Conservation (phyloP, 2,329 filamentous ascomycete species). For the Colletotrichum caudatum region DNA sequence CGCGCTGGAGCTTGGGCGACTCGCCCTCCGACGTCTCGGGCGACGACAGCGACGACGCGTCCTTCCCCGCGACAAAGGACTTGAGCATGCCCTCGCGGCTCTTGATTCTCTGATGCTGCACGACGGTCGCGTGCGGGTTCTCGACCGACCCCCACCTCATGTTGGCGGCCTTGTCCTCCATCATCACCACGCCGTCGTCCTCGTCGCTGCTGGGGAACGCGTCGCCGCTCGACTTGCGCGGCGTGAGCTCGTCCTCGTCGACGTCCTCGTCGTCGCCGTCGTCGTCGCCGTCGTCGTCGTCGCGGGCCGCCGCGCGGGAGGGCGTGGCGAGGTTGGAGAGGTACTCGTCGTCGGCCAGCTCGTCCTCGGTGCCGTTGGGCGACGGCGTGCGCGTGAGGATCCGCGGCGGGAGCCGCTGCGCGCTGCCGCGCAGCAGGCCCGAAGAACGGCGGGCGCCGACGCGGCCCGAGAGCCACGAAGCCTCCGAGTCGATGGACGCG, state of each 20-base stretch:
- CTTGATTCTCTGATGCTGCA: slow-evolving; percentile 55
- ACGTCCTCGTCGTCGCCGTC: background rate
- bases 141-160: slow-evolving; percentile 66
- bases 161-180: slow-evolving; percentile 58
- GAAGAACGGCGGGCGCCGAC: slow-evolving; percentile 62
- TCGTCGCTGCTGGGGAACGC: slow-evolving; percentile 71
- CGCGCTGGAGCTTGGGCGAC: slow-evolving; percentile 66
- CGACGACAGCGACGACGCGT: slow-evolving; percentile 43
- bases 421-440: slow-evolving; percentile 61
- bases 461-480: slow-evolving; percentile 91
- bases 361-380: slow-evolving; percentile 69
- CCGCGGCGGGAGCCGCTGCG: slow-evolving; percentile 48
- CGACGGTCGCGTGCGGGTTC: slow-evolving; percentile 51
- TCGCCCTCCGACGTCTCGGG: slow-evolving; percentile 49
- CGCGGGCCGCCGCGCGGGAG: slow-evolving; percentile 40
- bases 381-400: slow-evolving; percentile 48
- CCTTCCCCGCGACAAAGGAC: slow-evolving; percentile 52
- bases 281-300: slow-evolving; percentile 23
- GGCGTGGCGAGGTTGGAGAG: slow-evolving; percentile 58
- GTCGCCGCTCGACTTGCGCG: slow-evolving; percentile 61
- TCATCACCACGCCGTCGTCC: slow-evolving; percentile 56
- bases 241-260: slow-evolving; percentile 2
- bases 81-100: slow-evolving; percentile 66
- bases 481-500: slow-evolving; percentile 95
- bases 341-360: slow-evolving; percentile 81